Conservation (phyloP, 345 rosid genomes). For the Moringa oleifera region DNA sequence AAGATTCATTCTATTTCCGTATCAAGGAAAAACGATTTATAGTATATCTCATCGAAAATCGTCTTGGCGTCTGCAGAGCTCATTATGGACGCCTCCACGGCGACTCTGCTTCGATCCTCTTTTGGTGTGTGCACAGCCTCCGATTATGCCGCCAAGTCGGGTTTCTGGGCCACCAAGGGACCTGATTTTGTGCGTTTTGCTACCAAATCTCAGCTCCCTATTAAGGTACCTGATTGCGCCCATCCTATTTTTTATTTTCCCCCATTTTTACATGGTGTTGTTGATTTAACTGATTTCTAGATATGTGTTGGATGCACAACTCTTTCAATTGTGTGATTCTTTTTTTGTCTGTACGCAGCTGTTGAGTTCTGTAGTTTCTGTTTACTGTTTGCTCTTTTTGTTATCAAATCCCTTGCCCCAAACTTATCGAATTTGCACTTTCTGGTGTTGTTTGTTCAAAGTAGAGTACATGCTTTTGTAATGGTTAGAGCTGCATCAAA, state of each 20-base stretch:
- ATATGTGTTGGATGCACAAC: neutral
- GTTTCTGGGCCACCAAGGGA: conserved; percentile 24
- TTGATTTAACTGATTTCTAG: neutral
- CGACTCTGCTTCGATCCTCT: conserved; percentile 34
- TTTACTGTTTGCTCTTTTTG: neutral
- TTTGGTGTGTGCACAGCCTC: conserved; percentile 21
- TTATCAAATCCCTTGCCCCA: neutral
- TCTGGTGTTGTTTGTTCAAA: neutral
- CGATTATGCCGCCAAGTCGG: conserved; percentile 30
- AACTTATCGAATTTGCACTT: neutral
- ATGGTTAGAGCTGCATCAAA: neutral
- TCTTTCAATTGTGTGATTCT: neutral
- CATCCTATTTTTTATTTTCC: neutral
- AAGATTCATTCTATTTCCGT: no score
- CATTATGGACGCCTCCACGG: conserved; percentile 43
- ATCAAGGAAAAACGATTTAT: no score
- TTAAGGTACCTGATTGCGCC: conserved; percentile 32
- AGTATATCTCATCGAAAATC: neutral
- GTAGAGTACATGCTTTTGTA: neutral
- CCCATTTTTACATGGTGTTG: neutral
- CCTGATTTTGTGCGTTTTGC: conserved; percentile 35
- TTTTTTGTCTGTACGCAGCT: neutral
- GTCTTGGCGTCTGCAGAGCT: conserved; percentile 4
- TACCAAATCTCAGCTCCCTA: conserved; percentile 12
- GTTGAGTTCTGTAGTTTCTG: neutral